phyloP scores from a whole-genome alignment of 345 rosid genomes.

The Hevea brasiliensis region DNA sequence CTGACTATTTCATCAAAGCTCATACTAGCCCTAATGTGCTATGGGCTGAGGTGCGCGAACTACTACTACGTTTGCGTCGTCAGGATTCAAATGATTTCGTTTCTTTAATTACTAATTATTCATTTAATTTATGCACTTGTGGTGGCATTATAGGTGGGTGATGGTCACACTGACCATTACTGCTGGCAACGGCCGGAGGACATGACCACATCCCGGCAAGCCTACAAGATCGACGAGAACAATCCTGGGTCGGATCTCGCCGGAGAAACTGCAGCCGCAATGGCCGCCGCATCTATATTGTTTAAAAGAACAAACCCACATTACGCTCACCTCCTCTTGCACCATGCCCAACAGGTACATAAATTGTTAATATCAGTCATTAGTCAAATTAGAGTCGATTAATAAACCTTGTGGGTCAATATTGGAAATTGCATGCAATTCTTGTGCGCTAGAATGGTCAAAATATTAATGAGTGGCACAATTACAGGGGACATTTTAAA shows the following conservation, averaged over 20 bases:
- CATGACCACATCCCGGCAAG: slow-evolving; percentile 60
- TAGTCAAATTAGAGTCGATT: neutral
- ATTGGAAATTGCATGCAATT: neutral
- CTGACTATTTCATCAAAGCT: slow-evolving; percentile 39
- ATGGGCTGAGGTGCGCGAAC: slow-evolving; percentile 33
- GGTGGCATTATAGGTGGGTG: slow-evolving; percentile 20
- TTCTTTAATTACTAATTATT: neutral
- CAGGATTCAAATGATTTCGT: neutral
- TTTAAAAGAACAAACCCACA: slow-evolving; percentile 28
- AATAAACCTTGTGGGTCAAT: neutral
- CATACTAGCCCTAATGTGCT: slow-evolving; percentile 32
- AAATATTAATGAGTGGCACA: neutral
- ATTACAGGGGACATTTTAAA: neutral
- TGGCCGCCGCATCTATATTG: slow-evolving; percentile 68
- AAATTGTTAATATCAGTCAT: neutral
- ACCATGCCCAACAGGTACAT: slow-evolving; percentile 59
- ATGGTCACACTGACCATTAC: slow-evolving; percentile 33
- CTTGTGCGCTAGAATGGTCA: neutral
- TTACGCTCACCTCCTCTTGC: slow-evolving; percentile 45
- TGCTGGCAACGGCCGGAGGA: slow-evolving; percentile 44
- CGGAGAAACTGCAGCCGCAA: slow-evolving; percentile 63
- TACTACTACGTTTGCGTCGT: neutral
- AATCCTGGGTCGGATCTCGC: slow-evolving; percentile 76
- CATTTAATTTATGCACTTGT: neutral
- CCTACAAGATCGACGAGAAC: slow-evolving; percentile 36